phyloP scores from a whole-genome alignment of 1,284 basidiomycete genomes.

The Prillingera fragicola region DNA sequence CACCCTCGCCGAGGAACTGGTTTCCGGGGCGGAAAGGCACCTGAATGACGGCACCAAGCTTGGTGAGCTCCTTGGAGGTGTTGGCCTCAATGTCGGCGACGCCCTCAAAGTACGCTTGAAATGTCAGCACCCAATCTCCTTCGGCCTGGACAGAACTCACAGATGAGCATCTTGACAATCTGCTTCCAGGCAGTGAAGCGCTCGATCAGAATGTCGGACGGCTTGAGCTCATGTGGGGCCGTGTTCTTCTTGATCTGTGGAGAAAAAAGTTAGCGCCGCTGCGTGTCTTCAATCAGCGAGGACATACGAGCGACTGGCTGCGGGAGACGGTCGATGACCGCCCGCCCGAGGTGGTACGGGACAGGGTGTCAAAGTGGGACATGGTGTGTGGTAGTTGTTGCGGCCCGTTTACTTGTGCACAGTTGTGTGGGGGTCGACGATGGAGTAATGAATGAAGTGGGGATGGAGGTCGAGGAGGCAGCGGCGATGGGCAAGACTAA shows the following conservation, averaged over 20 bases:
- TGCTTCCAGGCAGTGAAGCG: slow-evolving; percentile 60
- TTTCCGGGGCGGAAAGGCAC: slow-evolving; percentile 94
- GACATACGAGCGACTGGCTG: slow-evolving; percentile 62
- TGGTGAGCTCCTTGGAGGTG: slow-evolving; percentile 87
- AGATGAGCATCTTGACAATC: slow-evolving; percentile 91
- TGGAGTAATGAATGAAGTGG: background rate
- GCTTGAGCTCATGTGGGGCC: slow-evolving; percentile 80
- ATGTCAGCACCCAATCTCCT: slow-evolving; percentile 1
- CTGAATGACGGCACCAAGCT: slow-evolving; percentile 95
- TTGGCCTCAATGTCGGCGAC: slow-evolving; percentile 93
- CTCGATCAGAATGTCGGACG: slow-evolving; percentile 95
- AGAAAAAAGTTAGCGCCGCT: background rate
- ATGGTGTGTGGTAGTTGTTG: slow-evolving; percentile 29
- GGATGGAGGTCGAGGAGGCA: no score
- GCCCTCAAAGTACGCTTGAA: slow-evolving; percentile 58
- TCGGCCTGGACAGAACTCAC: slow-evolving; percentile 26
- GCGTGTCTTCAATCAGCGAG: background rate
- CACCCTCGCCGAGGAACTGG: slow-evolving; percentile 90
- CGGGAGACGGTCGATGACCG: slow-evolving; percentile 63
- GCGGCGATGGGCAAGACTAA: no score
- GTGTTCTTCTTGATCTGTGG: slow-evolving; percentile 76
- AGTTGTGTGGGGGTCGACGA: background rate
- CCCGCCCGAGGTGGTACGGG: slow-evolving; percentile 57
- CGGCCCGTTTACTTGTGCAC: no score
- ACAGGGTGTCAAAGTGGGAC: slow-evolving; percentile 48